Evolutionary conservation across 805 yeast genomes (phyloP), one percentile per base, ranked within the genome.

Genomic region (Barnettozyma botsteinii): DNA sequence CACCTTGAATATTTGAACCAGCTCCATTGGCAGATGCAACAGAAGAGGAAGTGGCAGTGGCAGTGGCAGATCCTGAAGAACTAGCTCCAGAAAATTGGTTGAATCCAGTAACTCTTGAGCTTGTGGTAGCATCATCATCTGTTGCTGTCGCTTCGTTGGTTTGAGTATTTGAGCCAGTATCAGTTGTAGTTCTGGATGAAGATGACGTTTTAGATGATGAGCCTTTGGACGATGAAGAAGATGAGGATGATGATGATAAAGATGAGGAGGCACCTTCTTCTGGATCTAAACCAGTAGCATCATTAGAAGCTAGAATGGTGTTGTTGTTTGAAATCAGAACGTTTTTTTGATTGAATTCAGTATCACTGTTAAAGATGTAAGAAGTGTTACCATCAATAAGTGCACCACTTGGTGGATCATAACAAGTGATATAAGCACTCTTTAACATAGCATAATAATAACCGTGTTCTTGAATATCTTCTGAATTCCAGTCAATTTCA

Each of bases 391-490:
- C 81, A 25, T 62, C 60, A 18, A 57, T 48, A 31, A 53, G 50
- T 22, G 79, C 70, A 26, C 65, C 73, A 11, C 66, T 51, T 22
- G 96, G 96, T 27, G 87, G 75, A 53, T 74, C 86, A 62, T 85
- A 83, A 55, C 94, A 77, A 37, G 75, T 70, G 35, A 88, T 72
- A 13, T 71, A 67, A 27, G 86, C 68, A 33, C 73, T 70, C 52
- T 79, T 68, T 34, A 89, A 53, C 43, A 73, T 69, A 21, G 84
- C 79, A 58, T 78, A 86, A 66, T 75, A 81, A 67, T 88, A 89
- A n/a, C 97, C 96, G 37, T 80, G 75, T 42, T 82, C 67, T 45
- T 68, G 53, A 43, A 88, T 74, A 61, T 87, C 96, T 4, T 69
- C 58, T 12, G 89, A 73, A 59, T 81, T 63, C 97, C 97, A 89